These are phyloP conservation scores for Sphaerulina musiva DNA, from an alignment of 2,329 filamentous ascomycete genomes.

Conservation along the genomic window DNA sequence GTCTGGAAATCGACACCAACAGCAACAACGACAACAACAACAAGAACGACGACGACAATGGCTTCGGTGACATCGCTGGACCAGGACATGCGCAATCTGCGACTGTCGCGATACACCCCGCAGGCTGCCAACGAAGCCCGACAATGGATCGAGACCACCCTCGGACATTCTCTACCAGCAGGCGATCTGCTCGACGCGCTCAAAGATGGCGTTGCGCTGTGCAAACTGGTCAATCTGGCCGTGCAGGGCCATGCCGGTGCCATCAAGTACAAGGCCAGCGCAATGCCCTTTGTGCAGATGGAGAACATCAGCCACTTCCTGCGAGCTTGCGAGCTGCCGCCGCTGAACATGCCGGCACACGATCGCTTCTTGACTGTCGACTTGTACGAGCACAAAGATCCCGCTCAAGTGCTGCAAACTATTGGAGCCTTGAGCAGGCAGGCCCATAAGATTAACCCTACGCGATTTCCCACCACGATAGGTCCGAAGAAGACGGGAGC, in stretches of 20 bases:
- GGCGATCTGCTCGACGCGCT: constrained; percentile 77
- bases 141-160: constrained; percentile 73
- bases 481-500: constrained; percentile 59
- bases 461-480: constrained; percentile 66
- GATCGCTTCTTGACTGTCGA: constrained; percentile 97
- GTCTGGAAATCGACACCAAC: not conserved
- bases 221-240: constrained; percentile 83
- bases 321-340: constrained; percentile 74
- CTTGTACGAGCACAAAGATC: constrained; percentile 90
- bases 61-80: constrained; percentile 90
- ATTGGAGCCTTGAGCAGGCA: constrained; percentile 84
- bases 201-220: constrained; percentile 86
- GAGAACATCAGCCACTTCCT: constrained; percentile 98
- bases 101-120: constrained; percentile 87
- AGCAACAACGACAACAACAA: not conserved
- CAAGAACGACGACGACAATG: constrained; percentile 49
- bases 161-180: constrained; percentile 65
- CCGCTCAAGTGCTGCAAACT: constrained; percentile 90
- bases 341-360: constrained; percentile 82
- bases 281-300: constrained; percentile 99
- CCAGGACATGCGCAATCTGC: constrained; percentile 89
- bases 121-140: constrained; percentile 79
- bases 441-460: constrained; percentile 67
- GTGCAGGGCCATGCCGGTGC: constrained; percentile 68
- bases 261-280: constrained; percentile 81